These are phyloP conservation scores for Parietaria judaica DNA, from an alignment of 306 rosid genomes.

Conservation along the genomic window DNA sequence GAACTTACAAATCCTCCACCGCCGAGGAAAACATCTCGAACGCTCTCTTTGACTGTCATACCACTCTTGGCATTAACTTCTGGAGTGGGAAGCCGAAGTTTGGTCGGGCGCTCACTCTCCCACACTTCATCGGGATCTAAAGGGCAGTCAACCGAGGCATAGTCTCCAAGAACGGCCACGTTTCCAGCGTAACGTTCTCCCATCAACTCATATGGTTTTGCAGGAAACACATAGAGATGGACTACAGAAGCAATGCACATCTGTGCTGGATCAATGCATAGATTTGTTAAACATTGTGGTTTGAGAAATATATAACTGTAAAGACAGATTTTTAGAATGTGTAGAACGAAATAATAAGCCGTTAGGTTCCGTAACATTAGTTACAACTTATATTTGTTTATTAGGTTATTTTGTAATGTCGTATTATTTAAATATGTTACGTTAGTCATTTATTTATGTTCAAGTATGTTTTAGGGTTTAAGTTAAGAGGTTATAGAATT, in stretches of 20 bases:
- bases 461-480: no score
- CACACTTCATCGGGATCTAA: conserved; percentile 97
- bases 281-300: conserved; percentile 38
- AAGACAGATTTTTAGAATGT: no score
- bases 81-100: conserved; percentile 84
- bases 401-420: no score
- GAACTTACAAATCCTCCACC: conserved; percentile 87
- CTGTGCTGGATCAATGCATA: conserved; percentile 69
- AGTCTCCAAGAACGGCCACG: conserved; percentile 94
- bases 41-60: conserved; percentile 92
- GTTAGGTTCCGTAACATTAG: no score
- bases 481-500: no score
- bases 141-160: conserved; percentile 82
- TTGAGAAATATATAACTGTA: background rate
- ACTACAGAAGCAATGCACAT: conserved; percentile 94
- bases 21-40: conserved; percentile 85
- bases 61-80: conserved; percentile 60
- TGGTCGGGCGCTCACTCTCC: conserved; percentile 96
- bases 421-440: no score
- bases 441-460: no score
- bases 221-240: conserved; percentile 91
- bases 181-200: conserved; percentile 75
- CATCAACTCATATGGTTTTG: conserved; percentile 94
- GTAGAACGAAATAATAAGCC: no score
- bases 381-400: no score